phyloP scores from a whole-genome alignment of 2,329 filamentous ascomycete genomes.

The Aspergillus tubingensis region DNA sequence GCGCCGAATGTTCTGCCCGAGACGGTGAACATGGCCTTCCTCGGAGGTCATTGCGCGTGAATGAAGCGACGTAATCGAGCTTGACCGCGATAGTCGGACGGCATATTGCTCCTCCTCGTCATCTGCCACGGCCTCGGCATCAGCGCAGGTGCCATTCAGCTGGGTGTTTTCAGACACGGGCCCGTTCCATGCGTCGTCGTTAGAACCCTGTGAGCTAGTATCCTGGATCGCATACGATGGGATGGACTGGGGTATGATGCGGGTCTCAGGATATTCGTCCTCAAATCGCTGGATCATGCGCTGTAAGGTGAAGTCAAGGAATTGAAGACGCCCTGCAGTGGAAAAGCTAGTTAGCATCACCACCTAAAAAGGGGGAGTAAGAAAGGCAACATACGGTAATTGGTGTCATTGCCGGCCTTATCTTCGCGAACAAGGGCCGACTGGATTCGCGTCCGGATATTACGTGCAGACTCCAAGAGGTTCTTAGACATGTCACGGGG shows the following conservation, averaged over 20 bases:
- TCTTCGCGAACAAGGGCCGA: slow-evolving; percentile 78
- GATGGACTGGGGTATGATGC: slow-evolving; percentile 46
- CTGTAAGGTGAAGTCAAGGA: slow-evolving; percentile 84
- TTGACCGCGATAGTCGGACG: slow-evolving; percentile 58
- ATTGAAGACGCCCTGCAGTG: slow-evolving; percentile 68
- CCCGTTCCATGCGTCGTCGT: slow-evolving; percentile 29
- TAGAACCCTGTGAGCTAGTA: slow-evolving; percentile 38
- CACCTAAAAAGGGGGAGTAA: background rate
- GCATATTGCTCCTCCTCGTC: slow-evolving; percentile 48
- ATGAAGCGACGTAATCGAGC: slow-evolving; percentile 68
- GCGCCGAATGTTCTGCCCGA: slow-evolving; percentile 66
- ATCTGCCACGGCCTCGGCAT: slow-evolving; percentile 38
- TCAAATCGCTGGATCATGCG: slow-evolving; percentile 95
- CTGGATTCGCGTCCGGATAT: slow-evolving; percentile 80
- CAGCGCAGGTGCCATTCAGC: slow-evolving; percentile 26
- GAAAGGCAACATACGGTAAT: slow-evolving; percentile 66
- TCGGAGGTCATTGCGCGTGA: slow-evolving; percentile 66
- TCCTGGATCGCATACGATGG: slow-evolving; percentile 25
- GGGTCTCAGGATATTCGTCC: slow-evolving; percentile 90
- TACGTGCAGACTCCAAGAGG: slow-evolving; percentile 80
- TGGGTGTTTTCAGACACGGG: slow-evolving; percentile 35
- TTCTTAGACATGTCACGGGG: slow-evolving; percentile 94
- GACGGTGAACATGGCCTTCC: slow-evolving; percentile 69
- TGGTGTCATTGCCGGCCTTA: slow-evolving; percentile 68
- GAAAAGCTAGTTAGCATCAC: slow-evolving; percentile 7